Evolutionary conservation across 768 basidiomycete genomes (phyloP), one percentile per base, ranked within the genome.

Genomic region (Boletellus emodensis): DNA sequence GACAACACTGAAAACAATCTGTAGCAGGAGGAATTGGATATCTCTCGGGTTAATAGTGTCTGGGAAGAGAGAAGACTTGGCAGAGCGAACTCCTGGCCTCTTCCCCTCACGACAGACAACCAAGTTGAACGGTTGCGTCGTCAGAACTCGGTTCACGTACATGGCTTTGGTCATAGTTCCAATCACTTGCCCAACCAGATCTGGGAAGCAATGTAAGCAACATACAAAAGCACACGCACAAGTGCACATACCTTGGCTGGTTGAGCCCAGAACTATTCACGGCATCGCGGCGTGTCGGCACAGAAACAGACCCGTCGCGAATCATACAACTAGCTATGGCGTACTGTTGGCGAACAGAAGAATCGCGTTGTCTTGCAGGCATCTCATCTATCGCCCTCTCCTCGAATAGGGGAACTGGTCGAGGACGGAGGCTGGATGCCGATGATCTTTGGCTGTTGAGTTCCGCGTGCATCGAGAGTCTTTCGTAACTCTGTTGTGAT

Each of bases 161-260:
- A 42, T 43, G 49, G n/a, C 8, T 1, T 18, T 51, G 32, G 34
- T 56, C 50, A 10, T 46, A 44, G n/a, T 55, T 39, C 63, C 63
- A 63, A 34, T 63, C 61, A 18, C 47, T 48, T n/a, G 52, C 54
- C 55, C 56, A 62, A 34, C 52, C 40, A 33, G 40, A 33, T 39
- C 57, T 57, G 17, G 9, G 36, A 13, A 26, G 22, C 9, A 30
- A 15, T 40, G 49, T 49, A 4, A 57, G 46, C 12, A n/a, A 28
- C 18, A 26, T 3, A 3, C 30, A 4, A 44, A 24, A 41, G 43
- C 34, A 9, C 30, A 30, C 15, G 34, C 18, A 20, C 26, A 1
- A 10, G 13, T 8, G 24, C n/a, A 49, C 53, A 18, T 32, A 62
- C 65, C 49, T 55, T 24, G 58, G 9, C 40, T 48, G 57, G 33